Conservation (phyloP, 306 rosid species). For the Oemleria cerasiformis region DNA sequence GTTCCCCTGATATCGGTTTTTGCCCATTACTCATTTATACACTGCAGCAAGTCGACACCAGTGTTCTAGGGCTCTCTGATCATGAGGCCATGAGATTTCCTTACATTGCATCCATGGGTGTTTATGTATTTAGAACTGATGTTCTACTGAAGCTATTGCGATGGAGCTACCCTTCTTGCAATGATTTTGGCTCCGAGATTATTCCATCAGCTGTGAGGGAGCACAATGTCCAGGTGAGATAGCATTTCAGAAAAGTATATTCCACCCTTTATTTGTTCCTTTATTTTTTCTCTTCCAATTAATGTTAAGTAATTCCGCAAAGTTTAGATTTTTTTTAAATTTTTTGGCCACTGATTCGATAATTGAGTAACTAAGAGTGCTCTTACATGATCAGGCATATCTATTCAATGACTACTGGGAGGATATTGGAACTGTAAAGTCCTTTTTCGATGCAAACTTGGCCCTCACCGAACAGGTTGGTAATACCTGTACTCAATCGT, state of each 20-base stretch:
- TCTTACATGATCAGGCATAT: conserved; percentile 63
- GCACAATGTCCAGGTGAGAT: conserved; percentile 84
- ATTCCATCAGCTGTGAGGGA: conserved; percentile 84
- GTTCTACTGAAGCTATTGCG: conserved; percentile 65
- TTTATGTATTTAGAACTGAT: conserved; percentile 82
- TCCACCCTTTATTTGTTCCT: background rate
- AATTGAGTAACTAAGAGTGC: background rate
- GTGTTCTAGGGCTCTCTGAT: conserved; percentile 71
- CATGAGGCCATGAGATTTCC: conserved; percentile 59
- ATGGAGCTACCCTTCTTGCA: conserved; percentile 60
- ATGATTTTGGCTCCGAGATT: conserved; percentile 96
- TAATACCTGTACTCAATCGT: conserved; percentile 1
- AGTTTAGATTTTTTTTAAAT: background rate
- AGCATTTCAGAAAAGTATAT: background rate
- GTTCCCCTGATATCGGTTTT: conserved; percentile 11
- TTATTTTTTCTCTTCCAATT: conserved; percentile 8
- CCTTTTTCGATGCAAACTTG: conserved; percentile 87
- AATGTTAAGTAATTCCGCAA: background rate
- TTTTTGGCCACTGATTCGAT: background rate
- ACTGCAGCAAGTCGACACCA: conserved; percentile 87
- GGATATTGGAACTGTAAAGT: conserved; percentile 90
- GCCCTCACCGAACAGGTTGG: conserved; percentile 91
- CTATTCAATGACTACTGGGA: conserved; percentile 98
- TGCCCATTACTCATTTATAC: background rate
- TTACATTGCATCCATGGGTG: conserved; percentile 98